A percentile compares a stretch with the other conserved stretches of the same genome.
Conservation (phyloP, 2,329 filamentous ascomycete species). For the Blastomyces parvus region DNA sequence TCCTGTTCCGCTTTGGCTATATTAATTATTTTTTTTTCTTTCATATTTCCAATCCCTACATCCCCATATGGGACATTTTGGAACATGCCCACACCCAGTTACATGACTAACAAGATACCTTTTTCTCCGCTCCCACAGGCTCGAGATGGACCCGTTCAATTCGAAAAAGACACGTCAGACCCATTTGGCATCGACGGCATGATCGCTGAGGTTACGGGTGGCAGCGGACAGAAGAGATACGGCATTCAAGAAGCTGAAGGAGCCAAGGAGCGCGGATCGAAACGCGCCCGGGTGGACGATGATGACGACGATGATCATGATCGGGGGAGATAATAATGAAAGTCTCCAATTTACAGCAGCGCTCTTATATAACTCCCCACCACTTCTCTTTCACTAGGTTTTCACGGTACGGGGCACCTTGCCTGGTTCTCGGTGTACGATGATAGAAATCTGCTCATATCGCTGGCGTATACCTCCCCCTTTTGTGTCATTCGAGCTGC, state of each 20-base stretch:
- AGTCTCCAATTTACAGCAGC: neutral
- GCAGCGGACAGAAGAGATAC: slow-evolving; percentile 42
- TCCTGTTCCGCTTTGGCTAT: neutral
- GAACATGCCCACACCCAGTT: neutral
- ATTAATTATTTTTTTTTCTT: neutral
- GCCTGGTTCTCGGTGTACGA: neutral
- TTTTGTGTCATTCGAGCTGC: neutral
- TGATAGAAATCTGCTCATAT: neutral
- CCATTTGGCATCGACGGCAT: slow-evolving; percentile 94
- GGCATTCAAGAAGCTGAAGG: slow-evolving; percentile 35
- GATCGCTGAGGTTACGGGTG: slow-evolving; percentile 64
- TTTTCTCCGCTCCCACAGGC: slow-evolving; percentile 38
- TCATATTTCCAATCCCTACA: slow-evolving; percentile 21
- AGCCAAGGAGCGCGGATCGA: slow-evolving; percentile 37
- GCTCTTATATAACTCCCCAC: neutral
- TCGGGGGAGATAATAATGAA: slow-evolving; percentile 11
- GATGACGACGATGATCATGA: slow-evolving; percentile 36
- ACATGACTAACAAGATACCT: neutral
- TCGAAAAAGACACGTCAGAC: slow-evolving; percentile 79
- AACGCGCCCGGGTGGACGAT: slow-evolving; percentile 69
- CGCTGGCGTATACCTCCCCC: neutral
- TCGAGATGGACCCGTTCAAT: slow-evolving; percentile 86
- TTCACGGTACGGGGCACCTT: neutral
- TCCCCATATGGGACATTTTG: slow-evolving; percentile 13
- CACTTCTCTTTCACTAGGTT: neutral